Evolutionary conservation across 495 filamentous ascomycete species (phyloP), one percentile per base, ranked within the genome.

Genomic region (Neurospora intermedia): DNA sequence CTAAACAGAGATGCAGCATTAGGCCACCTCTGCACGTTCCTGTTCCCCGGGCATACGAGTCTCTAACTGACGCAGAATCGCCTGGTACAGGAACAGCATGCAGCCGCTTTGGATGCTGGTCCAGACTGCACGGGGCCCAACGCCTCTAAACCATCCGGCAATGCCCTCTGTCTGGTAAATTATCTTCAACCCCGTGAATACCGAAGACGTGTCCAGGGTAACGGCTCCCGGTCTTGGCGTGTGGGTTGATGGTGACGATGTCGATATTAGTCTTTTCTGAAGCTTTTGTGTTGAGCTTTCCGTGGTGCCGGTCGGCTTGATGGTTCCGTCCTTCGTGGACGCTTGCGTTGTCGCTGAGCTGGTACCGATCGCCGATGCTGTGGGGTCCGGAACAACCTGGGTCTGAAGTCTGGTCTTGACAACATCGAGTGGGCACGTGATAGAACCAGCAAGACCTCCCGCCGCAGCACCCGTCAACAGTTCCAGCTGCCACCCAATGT

Each of bases 381-480:
- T 75, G 10, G 74, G 73, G 20, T 75, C 74, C 6, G 83, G 80
- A 69, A 96, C 91, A 48, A 96, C 85, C 80, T 98, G 95, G 2
- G 96, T 99, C 80, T 99, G 96, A n/a, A 98, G 91, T 69, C 96
- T 87, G 1, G 96, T 99, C 83, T 99, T 99, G 69, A 99, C 96
- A 5, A 99, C 96, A 78, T 99, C 96, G 75, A 99, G 87, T 16
- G 96, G 96, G 78, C 94, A 97, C 3, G 96, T 98, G 1, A 99
- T 89, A 5, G 96, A 92, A 73, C 96, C 96, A 2, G 96, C 96
- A 82, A 98, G 89, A 38, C 96, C 95, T 71, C 96, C 96, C 2
- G 96, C 96, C n/a, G 89, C 91, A 7, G 92, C 93, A 8, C 93
- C 96, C 4, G 96, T 99, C 43, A 94, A 79, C 71, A 99, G 90